Conservation (phyloP, 805 yeast species). For the Clavispora carvajalis region DNA sequence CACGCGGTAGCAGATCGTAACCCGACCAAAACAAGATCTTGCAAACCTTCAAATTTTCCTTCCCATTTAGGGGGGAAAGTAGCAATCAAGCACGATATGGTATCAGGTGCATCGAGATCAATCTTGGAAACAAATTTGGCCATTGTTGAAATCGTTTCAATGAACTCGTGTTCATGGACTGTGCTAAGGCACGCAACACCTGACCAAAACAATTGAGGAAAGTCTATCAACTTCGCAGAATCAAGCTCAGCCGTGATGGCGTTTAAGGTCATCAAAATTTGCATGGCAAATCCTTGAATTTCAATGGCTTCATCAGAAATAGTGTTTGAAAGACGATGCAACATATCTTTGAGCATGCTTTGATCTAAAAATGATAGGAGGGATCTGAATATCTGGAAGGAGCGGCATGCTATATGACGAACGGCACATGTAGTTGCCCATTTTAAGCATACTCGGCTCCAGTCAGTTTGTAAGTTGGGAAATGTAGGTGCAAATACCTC, state of each 20-base stretch:
- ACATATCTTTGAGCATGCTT: conserved; percentile 86
- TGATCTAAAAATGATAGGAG: conserved; percentile 77
- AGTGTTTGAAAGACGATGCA: conserved; percentile 88
- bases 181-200: conserved; percentile 88
- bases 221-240: conserved; percentile 71
- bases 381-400: conserved; percentile 89
- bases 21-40: conserved; percentile 74
- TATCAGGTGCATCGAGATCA: conserved; percentile 78
- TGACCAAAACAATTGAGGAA: conserved; percentile 95
- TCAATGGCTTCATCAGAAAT: conserved; percentile 84
- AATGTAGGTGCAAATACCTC: conserved; percentile 46
- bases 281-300: conserved; percentile 96
- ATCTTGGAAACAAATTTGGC: conserved; percentile 81
- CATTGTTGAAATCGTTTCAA: conserved; percentile 78
- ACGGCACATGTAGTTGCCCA: conserved; percentile 99
- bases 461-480: conserved; percentile 62
- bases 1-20: conserved; percentile 75
- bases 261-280: conserved; percentile 90
- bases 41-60: conserved; percentile 86
- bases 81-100: conserved; percentile 74
- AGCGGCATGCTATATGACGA: conserved; percentile 92
- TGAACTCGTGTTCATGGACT: conserved; percentile 86
- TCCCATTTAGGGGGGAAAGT: conserved; percentile 96
- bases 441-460: conserved; percentile 76
- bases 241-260: conserved; percentile 85